A percentile compares a stretch with the other conserved stretches of the same genome.
phyloP scores from a whole-genome alignment of 176 grass and related monocot species.

The Ampelocalamus luodianensis region DNA sequence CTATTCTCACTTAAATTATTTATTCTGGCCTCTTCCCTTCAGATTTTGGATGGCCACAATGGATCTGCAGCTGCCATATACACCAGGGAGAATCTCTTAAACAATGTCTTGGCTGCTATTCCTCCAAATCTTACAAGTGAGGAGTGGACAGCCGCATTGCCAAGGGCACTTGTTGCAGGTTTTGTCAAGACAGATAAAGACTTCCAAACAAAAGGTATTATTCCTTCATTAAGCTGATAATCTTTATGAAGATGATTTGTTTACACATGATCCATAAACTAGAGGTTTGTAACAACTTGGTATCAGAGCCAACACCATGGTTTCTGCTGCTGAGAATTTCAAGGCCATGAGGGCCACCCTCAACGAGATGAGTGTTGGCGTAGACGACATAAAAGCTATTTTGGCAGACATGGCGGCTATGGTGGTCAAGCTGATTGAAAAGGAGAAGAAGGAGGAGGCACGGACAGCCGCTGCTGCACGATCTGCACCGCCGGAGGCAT shows the following conservation, averaged over 20 bases:
- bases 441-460: no score
- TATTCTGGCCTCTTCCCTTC: slow-evolving; percentile 43
- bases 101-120: slow-evolving; percentile 80
- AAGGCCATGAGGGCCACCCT: no score
- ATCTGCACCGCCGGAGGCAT: no score
- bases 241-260: not conserved
- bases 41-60: slow-evolving; percentile 98
- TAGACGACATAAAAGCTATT: no score
- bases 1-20: slow-evolving; percentile 51
- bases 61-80: slow-evolving; percentile 88
- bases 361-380: no score
- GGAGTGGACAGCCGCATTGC: slow-evolving; percentile 86
- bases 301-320: no score
- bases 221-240: slow-evolving; percentile 30
- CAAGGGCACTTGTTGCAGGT: slow-evolving; percentile 89
- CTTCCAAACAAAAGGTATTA: slow-evolving; percentile 76
- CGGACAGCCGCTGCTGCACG: no score
- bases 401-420: no score
- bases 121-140: slow-evolving; percentile 81
- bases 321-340: no score
- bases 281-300: no score
- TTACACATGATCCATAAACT: not conserved
- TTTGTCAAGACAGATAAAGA: slow-evolving; percentile 98
- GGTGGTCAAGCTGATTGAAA: no score
- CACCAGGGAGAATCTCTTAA: slow-evolving; percentile 75